Base-by-base conservation (phyloP, 1,284 basidiomycete genomes). In the Cryptococcus sp. region DNA sequence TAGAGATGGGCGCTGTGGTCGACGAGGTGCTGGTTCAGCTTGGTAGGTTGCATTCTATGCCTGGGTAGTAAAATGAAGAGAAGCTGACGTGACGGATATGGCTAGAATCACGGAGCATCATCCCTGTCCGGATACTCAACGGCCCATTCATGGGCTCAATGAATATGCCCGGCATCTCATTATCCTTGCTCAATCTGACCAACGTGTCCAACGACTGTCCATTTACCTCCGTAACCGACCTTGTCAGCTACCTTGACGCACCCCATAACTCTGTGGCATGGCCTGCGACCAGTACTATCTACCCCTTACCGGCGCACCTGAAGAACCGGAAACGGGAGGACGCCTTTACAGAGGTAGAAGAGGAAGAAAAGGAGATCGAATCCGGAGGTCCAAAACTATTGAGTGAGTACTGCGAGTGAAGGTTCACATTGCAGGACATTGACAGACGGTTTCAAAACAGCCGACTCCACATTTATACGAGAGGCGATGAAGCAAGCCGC, bases 101-200 rank as follows among this genome's bases (percentile, higher is more conserved):
- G 10, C n/a, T 51, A 66, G 66, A 68, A 57, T 54, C 52, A 0
- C 67, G 66, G 23, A 57, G 62, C 47, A 72, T 81, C 39, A 64
- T 73, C 52, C 81, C 81, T 38, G 65, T 70, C 30, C 76, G 81
- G 39, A 77, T 80, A 56, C 75, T 78, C 64, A 72, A 70, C 52
- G 78, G 77, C 25, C 66, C 78, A 20, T 82, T 81, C 68, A 80
- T 81, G 76, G 81, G 81, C 35, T 77, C 75, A 46, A 79, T 82
- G 72, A 82, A 82, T 66, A 80, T 80, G 60, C 81, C 81, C 16
- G 81, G 81, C 47, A 78, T 81, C 61, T 76, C 74, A 38, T 67
- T 82, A 54, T 75, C 78, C 54, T 73, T 82, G 35, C 69, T 81
- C 55, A 81, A 82, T 67, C 75, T 81, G 55, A 78, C 74, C 65